Percentiles rank a stretch among this genome's conserved stretches.
These are phyloP conservation scores for Caryopteris hybrid DNA, from an alignment of 305 asterid genomes.

Conservation along the genomic window DNA sequence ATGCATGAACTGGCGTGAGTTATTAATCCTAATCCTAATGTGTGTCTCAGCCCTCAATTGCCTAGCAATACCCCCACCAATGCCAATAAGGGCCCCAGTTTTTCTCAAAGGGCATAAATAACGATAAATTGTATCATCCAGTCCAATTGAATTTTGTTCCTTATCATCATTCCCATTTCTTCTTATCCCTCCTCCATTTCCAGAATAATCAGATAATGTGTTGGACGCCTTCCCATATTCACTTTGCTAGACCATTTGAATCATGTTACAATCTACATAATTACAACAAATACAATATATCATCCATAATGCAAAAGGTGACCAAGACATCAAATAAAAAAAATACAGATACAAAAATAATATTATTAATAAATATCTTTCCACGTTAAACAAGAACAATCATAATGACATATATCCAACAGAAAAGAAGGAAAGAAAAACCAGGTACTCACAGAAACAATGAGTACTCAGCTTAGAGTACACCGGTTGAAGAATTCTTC, in stretches of 20 bases:
- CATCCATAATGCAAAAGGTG: neutral
- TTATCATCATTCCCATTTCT: constrained; percentile 54
- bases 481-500: constrained; percentile 3
- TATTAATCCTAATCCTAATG: constrained; percentile 75
- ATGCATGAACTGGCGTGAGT: no score
- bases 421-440: neutral
- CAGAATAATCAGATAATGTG: constrained; percentile 42
- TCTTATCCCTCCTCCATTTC: constrained; percentile 51
- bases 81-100: constrained; percentile 82
- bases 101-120: constrained; percentile 73
- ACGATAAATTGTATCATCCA: constrained; percentile 69
- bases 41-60: constrained; percentile 76
- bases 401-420: neutral
- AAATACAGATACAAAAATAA: neutral
- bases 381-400: constrained; percentile 9
- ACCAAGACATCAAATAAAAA: constrained; percentile 11
- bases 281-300: constrained; percentile 3
- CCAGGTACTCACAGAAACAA: neutral
- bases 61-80: constrained; percentile 81
- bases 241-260: constrained; percentile 53
- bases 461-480: neutral
- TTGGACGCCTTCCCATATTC: constrained; percentile 52
- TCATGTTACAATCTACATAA: neutral
- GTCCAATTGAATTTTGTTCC: constrained; percentile 57
- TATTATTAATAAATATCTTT: neutral